Evolutionary conservation across 352 stramenopile genomes (phyloP).

Genomic region (Globisporangium middletonii): DNA sequence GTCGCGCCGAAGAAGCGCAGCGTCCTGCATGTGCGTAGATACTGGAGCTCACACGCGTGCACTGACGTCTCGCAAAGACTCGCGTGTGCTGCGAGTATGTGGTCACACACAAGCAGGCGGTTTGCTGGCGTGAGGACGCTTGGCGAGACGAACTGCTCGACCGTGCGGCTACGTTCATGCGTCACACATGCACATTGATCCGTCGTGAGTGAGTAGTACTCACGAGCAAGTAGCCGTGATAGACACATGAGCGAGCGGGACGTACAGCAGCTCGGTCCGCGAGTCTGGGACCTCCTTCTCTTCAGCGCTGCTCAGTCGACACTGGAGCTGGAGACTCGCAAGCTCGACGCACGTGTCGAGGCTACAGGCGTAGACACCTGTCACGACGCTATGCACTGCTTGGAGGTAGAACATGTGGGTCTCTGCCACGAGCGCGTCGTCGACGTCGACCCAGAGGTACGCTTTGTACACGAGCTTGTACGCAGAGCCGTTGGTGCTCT

Average conservation of each 20-base stretch:
- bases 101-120: slow-evolving; percentile 19
- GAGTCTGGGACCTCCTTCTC: slow-evolving; percentile 4
- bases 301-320: slow-evolving; percentile 21
- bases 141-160: slow-evolving; percentile 26
- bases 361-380: slow-evolving; percentile 41
- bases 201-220: no score
- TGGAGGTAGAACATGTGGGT: slow-evolving; percentile 66
- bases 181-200: no score
- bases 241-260: slow-evolving; percentile 14
- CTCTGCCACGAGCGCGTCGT: slow-evolving; percentile 51
- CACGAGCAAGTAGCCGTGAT: background rate
- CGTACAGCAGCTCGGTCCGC: slow-evolving; percentile 3
- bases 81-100: slow-evolving; percentile 29
- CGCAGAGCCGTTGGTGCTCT: background rate
- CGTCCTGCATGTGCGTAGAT: slow-evolving; percentile 55
- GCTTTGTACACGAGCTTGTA: slow-evolving; percentile 66
- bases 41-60: slow-evolving; percentile 40
- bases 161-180: slow-evolving; percentile 12
- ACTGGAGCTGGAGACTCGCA: slow-evolving; percentile 63
- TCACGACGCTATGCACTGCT: slow-evolving; percentile 63
- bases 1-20: slow-evolving; percentile 68
- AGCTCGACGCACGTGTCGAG: slow-evolving; percentile 51
- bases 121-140: slow-evolving; percentile 43
- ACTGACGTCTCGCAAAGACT: slow-evolving; percentile 23
- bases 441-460: slow-evolving; percentile 60